phyloP scores from a whole-genome alignment of 2,329 filamentous ascomycete genomes.

The Fusarium guadeloupense region DNA sequence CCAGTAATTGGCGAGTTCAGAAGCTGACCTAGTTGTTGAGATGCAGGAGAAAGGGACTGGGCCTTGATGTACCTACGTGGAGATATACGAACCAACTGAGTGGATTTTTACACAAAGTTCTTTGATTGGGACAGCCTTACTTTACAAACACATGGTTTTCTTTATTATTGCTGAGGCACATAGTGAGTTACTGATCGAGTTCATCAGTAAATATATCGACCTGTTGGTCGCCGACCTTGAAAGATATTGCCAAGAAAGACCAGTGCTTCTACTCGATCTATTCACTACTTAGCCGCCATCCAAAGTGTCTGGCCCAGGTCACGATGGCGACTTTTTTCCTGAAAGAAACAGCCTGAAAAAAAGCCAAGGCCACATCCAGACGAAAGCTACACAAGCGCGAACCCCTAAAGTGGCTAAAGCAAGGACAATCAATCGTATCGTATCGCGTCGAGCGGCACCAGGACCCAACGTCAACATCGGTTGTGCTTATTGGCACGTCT shows the following conservation, averaged over 20 bases:
- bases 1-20: slow-evolving; percentile 11
- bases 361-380: slow-evolving; percentile 28
- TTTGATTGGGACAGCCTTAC: slow-evolving; percentile 4
- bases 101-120: slow-evolving; percentile 8
- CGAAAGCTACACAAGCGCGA: slow-evolving; percentile 27
- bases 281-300: background rate
- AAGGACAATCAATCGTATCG: slow-evolving; percentile 41
- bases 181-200: too few species aligned
- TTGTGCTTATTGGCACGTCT: slow-evolving; percentile 21
- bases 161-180: background rate
- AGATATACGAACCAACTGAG: slow-evolving; percentile 8
- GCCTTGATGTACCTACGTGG: slow-evolving; percentile 15
- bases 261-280: slow-evolving; percentile 1
- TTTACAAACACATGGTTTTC: background rate
- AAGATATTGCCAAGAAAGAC: slow-evolving; percentile 13
- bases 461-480: slow-evolving; percentile 28
- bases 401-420: slow-evolving; percentile 32
- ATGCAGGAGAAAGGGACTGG: slow-evolving; percentile 31
- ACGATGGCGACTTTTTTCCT: background rate
- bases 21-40: slow-evolving; percentile 17
- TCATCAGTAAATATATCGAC: too few species aligned
- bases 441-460: slow-evolving; percentile 7
- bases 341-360: slow-evolving; percentile 24
- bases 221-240: slow-evolving; percentile 1
- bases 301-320: slow-evolving; percentile 13